Evolutionary conservation across 345 rosid species (phyloP).

Genomic region (Bretschneidera sinensis): DNA sequence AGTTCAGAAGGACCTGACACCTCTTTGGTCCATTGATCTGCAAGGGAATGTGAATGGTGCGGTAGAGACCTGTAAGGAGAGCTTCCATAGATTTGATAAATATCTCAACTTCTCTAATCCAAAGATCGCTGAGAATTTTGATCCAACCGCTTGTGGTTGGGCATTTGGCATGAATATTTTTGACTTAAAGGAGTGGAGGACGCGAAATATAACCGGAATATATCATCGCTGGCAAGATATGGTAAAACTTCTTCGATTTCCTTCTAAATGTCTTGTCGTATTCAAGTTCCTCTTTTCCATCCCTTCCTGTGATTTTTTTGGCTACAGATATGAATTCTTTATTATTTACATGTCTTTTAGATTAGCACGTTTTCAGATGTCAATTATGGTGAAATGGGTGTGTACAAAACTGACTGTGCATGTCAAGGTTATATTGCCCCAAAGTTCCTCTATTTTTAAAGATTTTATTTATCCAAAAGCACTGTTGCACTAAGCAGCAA

Average conservation of each 20-base stretch:
- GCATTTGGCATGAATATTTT: constrained; percentile 99
- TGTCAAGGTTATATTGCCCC: too few relatives aligned
- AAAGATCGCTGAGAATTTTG: constrained; percentile 59
- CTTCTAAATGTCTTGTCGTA: neutral
- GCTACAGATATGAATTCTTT: too few relatives aligned
- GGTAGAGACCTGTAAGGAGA: constrained; percentile 87
- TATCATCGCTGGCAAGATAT: constrained; percentile 94
- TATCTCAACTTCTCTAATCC: constrained; percentile 98
- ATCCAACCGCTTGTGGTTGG: constrained; percentile 91
- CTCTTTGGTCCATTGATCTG: constrained; percentile 73
- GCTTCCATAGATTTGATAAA: constrained; percentile 94
- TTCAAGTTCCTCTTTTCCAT: neutral
- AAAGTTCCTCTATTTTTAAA: too few relatives aligned
- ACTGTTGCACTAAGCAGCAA: too few relatives aligned
- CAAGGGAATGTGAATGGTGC: constrained; percentile 85
- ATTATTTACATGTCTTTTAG: too few relatives aligned
- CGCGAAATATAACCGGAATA: constrained; percentile 79
- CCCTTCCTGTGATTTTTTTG: too few relatives aligned
- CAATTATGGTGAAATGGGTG: too few relatives aligned
- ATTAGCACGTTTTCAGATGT: too few relatives aligned
- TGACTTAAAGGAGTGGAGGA: constrained; percentile 91
- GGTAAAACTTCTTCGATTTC: constrained; percentile 38
- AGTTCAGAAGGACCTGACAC: constrained; percentile 78
- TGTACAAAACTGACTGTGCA: too few relatives aligned
- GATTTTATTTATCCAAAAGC: too few relatives aligned